phyloP scores from a whole-genome alignment of 495 filamentous ascomycete species.

The Lepidopterella palustris region DNA sequence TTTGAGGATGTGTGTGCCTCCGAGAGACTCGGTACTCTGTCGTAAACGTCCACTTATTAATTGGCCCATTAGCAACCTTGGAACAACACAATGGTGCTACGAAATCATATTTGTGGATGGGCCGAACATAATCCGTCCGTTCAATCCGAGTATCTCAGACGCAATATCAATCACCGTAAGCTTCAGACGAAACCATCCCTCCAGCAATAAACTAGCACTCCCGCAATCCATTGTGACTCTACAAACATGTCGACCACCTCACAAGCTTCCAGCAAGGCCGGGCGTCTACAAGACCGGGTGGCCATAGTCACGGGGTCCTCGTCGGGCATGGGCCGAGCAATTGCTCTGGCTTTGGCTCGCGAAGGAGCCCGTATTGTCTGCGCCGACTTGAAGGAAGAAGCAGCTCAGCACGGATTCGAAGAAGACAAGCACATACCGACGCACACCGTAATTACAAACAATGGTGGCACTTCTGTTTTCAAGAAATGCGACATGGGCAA shows the following conservation, averaged over 20 bases:
- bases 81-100: not conserved
- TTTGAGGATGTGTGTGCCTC: no score
- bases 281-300: slow-evolving; percentile 32
- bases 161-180: not conserved
- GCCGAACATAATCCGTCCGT: not conserved
- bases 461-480: slow-evolving; percentile 29
- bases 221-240: not conserved
- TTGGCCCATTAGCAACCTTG: no score
- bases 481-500: not conserved
- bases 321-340: slow-evolving; percentile 45
- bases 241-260: not conserved
- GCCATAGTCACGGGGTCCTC: slow-evolving; percentile 48
- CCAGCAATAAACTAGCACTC: not conserved
- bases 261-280: not conserved
- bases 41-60: no score
- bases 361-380: slow-evolving; percentile 47
- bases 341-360: slow-evolving; percentile 39
- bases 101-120: not conserved
- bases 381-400: slow-evolving; percentile 39
- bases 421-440: slow-evolving; percentile 30
- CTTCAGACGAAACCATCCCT: not conserved
- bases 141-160: not conserved
- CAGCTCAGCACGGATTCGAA: slow-evolving; percentile 6
- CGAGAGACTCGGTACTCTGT: no score
- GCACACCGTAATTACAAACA: slow-evolving; percentile 38